phyloP scores from a whole-genome alignment of 441 rosid species.

The Pelargonium exstipulatum region DNA sequence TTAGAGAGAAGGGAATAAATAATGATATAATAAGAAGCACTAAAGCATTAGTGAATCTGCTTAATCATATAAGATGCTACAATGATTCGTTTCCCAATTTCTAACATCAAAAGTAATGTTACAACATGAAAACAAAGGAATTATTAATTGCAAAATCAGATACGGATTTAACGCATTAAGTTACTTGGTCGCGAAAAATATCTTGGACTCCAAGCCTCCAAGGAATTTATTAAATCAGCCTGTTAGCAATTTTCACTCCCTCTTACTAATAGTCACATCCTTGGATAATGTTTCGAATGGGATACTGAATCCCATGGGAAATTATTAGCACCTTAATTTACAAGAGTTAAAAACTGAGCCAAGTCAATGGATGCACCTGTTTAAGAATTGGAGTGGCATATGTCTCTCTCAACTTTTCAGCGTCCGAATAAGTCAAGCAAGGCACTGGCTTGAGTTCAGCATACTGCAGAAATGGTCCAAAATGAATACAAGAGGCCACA shows the following conservation, averaged over 20 bases:
- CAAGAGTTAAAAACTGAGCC: neutral
- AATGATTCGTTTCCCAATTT: no score
- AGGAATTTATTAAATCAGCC: neutral
- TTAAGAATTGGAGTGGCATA: constrained; percentile 80
- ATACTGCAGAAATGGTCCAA: constrained; percentile 45
- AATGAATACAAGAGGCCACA: constrained; percentile 12
- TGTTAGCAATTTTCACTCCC: neutral
- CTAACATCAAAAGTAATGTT: neutral
- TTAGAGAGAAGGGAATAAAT: neutral
- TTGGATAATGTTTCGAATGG: neutral
- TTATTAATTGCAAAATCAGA: neutral
- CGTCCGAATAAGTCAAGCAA: constrained; percentile 80
- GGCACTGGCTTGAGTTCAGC: constrained; percentile 96
- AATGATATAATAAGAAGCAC: no score
- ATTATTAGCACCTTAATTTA: neutral
- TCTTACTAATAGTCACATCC: neutral
- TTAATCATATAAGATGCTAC: no score
- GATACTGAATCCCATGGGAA: no score
- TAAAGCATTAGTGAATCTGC: no score
- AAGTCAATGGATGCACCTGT: constrained; percentile 46
- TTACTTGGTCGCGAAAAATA: neutral
- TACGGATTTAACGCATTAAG: neutral
- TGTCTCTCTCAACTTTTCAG: constrained; percentile 58
- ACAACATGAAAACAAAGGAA: neutral
- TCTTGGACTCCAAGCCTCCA: neutral